A percentile compares a stretch with the other conserved stretches of the same genome.
Conservation (phyloP, 2,329 filamentous ascomycete genomes). For the Phaeomoniella chlamydospora region DNA sequence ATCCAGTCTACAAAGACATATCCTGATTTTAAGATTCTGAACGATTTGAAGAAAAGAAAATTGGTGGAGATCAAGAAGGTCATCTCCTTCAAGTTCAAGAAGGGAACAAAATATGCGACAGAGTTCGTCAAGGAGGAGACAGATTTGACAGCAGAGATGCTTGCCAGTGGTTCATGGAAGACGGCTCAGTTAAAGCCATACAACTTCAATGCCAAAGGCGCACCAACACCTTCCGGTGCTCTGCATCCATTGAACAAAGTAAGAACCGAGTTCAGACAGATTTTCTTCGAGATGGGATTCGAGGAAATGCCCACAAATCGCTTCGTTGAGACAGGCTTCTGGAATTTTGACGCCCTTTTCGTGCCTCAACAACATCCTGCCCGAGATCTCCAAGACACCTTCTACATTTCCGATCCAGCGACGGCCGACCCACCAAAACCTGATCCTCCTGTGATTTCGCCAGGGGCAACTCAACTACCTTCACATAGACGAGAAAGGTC, state of each 20-base stretch:
- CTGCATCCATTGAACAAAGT: constrained; percentile 70
- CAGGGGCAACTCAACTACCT: constrained; percentile 25
- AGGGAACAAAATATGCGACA: constrained; percentile 76
- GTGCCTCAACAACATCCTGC: constrained; percentile 96
- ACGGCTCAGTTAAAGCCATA: constrained; percentile 76
- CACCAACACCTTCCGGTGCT: constrained; percentile 30
- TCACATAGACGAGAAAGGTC: constrained; percentile 42
- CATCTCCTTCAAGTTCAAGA: constrained; percentile 68
- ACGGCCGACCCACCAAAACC: constrained; percentile 52
- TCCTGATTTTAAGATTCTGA: constrained; percentile 58
- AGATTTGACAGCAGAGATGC: constrained; percentile 87
- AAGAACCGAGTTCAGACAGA: constrained; percentile 85
- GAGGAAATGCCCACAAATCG: constrained; percentile 93
- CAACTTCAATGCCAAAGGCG: constrained; percentile 59
- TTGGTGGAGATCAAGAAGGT: constrained; percentile 72
- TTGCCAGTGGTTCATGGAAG: constrained; percentile 78
- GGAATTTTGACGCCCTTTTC: constrained; percentile 96
- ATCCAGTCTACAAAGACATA: constrained; percentile 58
- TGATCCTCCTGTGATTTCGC: constrained; percentile 31
- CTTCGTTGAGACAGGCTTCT: constrained; percentile 94
- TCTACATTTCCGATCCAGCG: constrained; percentile 88
- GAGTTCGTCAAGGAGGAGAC: constrained; percentile 89
- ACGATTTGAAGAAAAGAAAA: constrained; percentile 85
- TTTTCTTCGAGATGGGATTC: constrained; percentile 99
- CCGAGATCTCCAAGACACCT: constrained; percentile 93